Base-by-base conservation (phyloP, 2,329 filamentous ascomycete species). In the Aspergillus proliferans region DNA sequence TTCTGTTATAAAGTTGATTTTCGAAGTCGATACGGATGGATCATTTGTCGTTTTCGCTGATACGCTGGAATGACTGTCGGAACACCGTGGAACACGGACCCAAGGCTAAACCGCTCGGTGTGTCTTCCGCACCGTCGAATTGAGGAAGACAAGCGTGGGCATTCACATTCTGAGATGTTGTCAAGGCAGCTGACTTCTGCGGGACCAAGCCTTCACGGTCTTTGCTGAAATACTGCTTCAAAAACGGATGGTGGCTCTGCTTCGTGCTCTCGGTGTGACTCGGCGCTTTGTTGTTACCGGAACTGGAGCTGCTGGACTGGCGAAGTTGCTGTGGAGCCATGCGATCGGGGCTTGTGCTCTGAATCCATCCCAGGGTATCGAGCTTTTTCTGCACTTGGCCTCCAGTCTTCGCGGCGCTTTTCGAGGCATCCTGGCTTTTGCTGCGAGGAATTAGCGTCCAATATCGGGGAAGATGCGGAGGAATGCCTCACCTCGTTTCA, bases 161-260 rank as follows among this genome's bases (percentile, higher is more conserved):
- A 47, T 62, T 65, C 39, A 65, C 55, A 38, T 60, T 62, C 26
- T 61, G 61, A n/a, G 61, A 57, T 22, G 58, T 53, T 26, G 62
- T 57, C 4, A 60, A 48, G 8, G 62, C 58, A n/a, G 56, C 56
- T n/a, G 55, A 53, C 46, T 66, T 65, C 43, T 57, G 54, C 22
- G 60, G 49, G 26, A 47, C 45, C 36, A 52, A 47, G n/a, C 52
- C 50, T 30, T 30, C 38, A 21, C 51, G 45, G 39, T 58, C 47
- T 34, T 55, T 53, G 47, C 50, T 53, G 21, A 57, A 51, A 34
- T 51, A 63, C 14, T 56, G 59, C 7, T 56, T 54, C 43, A 62
- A 52, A 10, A 59, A 44, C 43, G 58, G 53, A 9, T 57, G 50
- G 30, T 43, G 51, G 19, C 26, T 48, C 33, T 41, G 47, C 44